A percentile compares a stretch with the other conserved stretches of the same genome.
Conservation (phyloP, 2,329 filamentous ascomycete genomes). For the Biscogniauxia sp. region DNA sequence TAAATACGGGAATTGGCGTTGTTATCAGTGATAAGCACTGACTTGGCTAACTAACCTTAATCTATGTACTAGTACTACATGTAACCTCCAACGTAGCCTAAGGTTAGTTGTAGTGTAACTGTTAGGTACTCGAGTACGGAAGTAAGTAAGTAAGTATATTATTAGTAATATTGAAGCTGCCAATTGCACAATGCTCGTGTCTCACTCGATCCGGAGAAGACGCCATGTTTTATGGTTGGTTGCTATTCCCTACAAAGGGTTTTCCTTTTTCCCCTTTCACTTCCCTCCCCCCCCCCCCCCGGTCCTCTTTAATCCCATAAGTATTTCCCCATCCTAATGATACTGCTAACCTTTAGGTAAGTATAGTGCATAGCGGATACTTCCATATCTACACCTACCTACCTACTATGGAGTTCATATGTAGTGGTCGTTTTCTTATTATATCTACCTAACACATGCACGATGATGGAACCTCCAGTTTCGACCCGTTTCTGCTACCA, state of each 20-base stretch:
- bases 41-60: neutral
- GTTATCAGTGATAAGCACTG: constrained; percentile 16
- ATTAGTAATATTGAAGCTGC: no score
- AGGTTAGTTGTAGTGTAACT: no score
- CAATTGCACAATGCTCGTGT: neutral
- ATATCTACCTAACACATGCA: no score
- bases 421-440: no score
- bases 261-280: neutral
- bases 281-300: neutral
- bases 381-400: no score
- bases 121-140: no score
- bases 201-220: neutral
- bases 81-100: neutral
- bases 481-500: no score
- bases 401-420: no score
- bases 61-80: no score
- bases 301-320: neutral
- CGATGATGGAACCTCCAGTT: no score
- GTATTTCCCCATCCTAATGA: neutral
- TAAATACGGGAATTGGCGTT: constrained; percentile 1
- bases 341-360: neutral
- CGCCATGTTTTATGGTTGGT: neutral
- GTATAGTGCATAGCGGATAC: no score
- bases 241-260: neutral
- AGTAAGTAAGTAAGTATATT: no score